These are phyloP conservation scores for Pythium aristosporum DNA, from an alignment of 352 stramenopile genomes.

Conservation along the genomic window DNA sequence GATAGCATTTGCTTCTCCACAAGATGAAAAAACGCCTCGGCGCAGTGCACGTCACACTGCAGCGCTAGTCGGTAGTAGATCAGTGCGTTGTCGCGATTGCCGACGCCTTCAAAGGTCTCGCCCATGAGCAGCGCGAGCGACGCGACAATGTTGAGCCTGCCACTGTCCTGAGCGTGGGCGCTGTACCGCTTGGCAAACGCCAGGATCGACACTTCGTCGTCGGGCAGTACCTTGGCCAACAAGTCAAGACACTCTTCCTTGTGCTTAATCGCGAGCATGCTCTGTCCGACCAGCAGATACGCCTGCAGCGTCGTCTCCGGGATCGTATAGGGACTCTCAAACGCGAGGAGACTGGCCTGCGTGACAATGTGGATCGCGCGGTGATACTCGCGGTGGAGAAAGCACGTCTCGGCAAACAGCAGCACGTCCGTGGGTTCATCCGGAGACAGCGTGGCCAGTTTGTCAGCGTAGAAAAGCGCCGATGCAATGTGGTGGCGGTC, in stretches of 20 bases:
- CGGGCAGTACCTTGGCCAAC: constrained; percentile 54
- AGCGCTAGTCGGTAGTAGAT: constrained; percentile 77
- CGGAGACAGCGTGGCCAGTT: constrained; percentile 66
- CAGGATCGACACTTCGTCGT: constrained; percentile 57
- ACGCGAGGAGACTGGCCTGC: constrained; percentile 38
- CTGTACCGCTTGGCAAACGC: constrained; percentile 43
- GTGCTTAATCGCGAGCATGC: constrained; percentile 82
- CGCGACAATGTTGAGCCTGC: constrained; percentile 70
- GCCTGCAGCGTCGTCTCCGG: constrained; percentile 42
- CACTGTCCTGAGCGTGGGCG: constrained; percentile 7
- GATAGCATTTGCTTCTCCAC: constrained; percentile 88
- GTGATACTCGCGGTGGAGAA: constrained; percentile 63
- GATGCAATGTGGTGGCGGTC: constrained; percentile 49
- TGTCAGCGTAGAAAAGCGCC: constrained; percentile 81
- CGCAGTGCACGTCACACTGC: constrained; percentile 78
- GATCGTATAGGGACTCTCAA: constrained; percentile 27
- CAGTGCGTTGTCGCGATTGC: constrained; percentile 78
- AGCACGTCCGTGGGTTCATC: constrained; percentile 51
- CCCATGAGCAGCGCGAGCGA: constrained; percentile 81
- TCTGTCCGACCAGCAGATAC: constrained; percentile 59
- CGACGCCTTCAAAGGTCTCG: constrained; percentile 79
- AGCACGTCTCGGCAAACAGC: constrained; percentile 79
- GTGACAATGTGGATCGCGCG: constrained; percentile 77
- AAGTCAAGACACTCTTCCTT: constrained; percentile 83
- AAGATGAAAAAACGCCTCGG: constrained; percentile 77